These are phyloP conservation scores for Phytophthora pseudosyringae DNA, from an alignment of 352 stramenopile genomes.

Conservation along the genomic window DNA sequence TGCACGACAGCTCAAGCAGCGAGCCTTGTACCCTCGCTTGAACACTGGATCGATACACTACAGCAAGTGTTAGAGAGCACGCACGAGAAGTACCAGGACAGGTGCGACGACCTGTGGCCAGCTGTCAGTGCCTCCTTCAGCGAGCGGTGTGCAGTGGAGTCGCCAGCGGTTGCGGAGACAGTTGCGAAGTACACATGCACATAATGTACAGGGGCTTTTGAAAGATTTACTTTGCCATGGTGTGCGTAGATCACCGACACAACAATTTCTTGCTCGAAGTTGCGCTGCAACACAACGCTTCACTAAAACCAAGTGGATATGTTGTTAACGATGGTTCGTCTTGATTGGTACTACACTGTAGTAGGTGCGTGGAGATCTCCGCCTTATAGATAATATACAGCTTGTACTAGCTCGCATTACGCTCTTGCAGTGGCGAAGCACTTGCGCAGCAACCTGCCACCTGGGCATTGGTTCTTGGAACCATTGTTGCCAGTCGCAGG, in stretches of 20 bases:
- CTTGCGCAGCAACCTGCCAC: conserved; percentile 35
- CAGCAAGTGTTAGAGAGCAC: conserved; percentile 44
- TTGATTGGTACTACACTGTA: conserved; percentile 27
- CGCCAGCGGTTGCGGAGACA: conserved; percentile 8
- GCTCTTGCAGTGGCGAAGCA: conserved; percentile 29
- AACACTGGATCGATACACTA: conserved; percentile 49
- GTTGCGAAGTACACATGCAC: conserved; percentile 21
- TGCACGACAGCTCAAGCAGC: conserved; percentile 31
- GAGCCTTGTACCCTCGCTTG: conserved; percentile 35
- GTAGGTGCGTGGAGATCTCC: not conserved
- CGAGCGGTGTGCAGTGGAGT: conserved; percentile 29
- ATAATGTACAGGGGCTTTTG: conserved; percentile 19
- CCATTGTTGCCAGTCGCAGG: conserved; percentile 17
- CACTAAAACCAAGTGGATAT: not conserved
- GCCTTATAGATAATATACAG: conserved; percentile 42
- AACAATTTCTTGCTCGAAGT: not conserved
- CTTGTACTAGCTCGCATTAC: conserved; percentile 18
- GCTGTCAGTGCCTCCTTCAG: conserved; percentile 41
- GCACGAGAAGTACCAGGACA: conserved; percentile 47
- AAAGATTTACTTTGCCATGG: no score
- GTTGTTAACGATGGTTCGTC: conserved; percentile 17
- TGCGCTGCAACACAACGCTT: no score
- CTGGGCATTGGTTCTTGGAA: conserved; percentile 21
- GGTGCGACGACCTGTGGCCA: conserved; percentile 59
- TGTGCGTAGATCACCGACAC: no score